phyloP scores from a whole-genome alignment of 2,329 filamentous ascomycete genomes.

The Pseudonectria foliicola region DNA sequence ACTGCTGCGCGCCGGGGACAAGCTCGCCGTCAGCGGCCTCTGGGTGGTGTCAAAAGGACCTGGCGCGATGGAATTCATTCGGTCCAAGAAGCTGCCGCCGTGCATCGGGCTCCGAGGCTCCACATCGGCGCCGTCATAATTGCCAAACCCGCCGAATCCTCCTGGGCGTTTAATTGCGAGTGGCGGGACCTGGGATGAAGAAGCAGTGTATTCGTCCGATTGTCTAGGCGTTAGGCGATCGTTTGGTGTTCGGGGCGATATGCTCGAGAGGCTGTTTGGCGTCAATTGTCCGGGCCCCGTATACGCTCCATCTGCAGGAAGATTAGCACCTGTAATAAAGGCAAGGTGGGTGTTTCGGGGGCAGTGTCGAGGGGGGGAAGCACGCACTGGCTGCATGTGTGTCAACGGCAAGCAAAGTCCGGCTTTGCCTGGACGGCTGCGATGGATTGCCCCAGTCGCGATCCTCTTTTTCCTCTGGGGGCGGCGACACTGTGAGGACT shows the following conservation, averaged over 20 bases:
- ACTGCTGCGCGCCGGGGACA: conserved; percentile 25
- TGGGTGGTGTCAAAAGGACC: conserved; percentile 54
- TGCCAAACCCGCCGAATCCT: conserved; percentile 43
- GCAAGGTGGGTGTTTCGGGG: too few species aligned
- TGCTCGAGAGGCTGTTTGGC: conserved; percentile 53
- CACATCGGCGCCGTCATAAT: conserved; percentile 20
- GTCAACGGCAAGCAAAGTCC: conserved; percentile 42
- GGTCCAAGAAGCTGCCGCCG: conserved; percentile 42
- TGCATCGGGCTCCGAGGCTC: conserved; percentile 16
- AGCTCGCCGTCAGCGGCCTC: conserved; percentile 28
- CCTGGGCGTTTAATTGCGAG: conserved; percentile 35
- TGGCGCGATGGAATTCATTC: conserved; percentile 59
- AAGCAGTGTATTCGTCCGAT: conserved; percentile 36
- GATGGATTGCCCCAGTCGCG: conserved; percentile 22
- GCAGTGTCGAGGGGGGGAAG: neutral
- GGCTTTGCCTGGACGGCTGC: conserved; percentile 30
- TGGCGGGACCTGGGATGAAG: conserved; percentile 36
- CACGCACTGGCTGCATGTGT: conserved; percentile 46
- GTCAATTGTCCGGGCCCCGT: conserved; percentile 52
- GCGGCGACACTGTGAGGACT: conserved; percentile 29
- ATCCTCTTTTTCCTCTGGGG: conserved; percentile 25
- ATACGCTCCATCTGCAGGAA: conserved; percentile 44
- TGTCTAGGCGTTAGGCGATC: conserved; percentile 36
- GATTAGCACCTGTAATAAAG: conserved; percentile 21
- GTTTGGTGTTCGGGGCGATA: conserved; percentile 52